phyloP scores from a whole-genome alignment of 768 basidiomycete species.

The Pleurotus cornucopiae region DNA sequence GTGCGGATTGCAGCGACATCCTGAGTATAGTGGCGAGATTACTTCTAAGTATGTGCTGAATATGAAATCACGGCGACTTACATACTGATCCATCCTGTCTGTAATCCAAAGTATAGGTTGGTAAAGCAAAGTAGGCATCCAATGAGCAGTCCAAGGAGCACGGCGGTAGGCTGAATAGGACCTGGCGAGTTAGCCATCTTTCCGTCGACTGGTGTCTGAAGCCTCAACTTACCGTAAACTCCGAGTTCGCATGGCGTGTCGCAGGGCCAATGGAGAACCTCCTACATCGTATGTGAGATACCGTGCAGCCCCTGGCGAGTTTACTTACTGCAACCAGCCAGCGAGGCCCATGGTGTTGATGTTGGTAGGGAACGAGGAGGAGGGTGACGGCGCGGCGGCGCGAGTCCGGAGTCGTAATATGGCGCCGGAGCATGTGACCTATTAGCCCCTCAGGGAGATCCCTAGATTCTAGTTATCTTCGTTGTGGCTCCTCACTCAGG shows the following conservation, averaged over 20 bases:
- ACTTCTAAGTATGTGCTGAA: not conserved
- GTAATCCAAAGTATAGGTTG: conserved; percentile 83
- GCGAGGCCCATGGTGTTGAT: not conserved
- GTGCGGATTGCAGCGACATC: conserved; percentile 95
- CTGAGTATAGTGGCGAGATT: conserved; percentile 29
- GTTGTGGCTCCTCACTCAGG: too few species aligned
- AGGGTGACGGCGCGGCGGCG: not conserved
- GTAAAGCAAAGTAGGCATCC: conserved; percentile 90
- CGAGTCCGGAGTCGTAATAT: too few species aligned
- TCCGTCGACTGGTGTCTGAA: not conserved
- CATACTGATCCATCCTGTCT: conserved; percentile 92
- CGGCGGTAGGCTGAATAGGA: conserved; percentile 41
- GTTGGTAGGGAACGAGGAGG: not conserved
- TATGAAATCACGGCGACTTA: conserved; percentile 24
- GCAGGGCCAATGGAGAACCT: not conserved
- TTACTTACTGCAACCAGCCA: not conserved
- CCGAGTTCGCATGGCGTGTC: not conserved
- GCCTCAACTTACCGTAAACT: not conserved
- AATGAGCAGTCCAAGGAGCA: conserved; percentile 74
- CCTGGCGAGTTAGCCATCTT: not conserved
- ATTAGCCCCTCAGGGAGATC: too few species aligned
- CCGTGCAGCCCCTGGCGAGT: not conserved
- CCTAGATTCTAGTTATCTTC: too few species aligned
- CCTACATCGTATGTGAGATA: not conserved
- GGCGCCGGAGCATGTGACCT: too few species aligned